A percentile compares a stretch with the other conserved stretches of the same genome.
These are phyloP conservation scores for Elongisporangium prolatum DNA, from an alignment of 352 stramenopile genomes.

Conservation along the genomic window DNA sequence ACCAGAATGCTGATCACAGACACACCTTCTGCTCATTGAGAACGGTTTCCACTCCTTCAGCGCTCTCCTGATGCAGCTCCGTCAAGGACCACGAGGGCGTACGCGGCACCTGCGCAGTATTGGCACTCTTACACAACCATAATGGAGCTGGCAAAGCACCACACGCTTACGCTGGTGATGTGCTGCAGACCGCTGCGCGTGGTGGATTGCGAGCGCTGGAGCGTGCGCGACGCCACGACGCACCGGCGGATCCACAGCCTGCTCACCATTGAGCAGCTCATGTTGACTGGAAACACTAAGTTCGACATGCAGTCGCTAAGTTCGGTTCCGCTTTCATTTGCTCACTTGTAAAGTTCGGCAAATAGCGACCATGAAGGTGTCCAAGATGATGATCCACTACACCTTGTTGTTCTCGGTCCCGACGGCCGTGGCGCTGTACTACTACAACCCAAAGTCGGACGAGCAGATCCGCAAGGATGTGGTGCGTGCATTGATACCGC, in stretches of 20 bases:
- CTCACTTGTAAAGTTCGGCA: not conserved
- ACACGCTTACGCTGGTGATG: slow-evolving; percentile 39
- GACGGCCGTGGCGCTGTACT: slow-evolving; percentile 57
- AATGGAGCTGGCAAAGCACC: not conserved
- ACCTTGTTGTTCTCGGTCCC: slow-evolving; percentile 63
- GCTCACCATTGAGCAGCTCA: not conserved
- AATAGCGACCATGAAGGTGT: slow-evolving; percentile 53
- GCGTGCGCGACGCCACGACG: slow-evolving; percentile 8
- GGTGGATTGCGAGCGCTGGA: slow-evolving; percentile 11
- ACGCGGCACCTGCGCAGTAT: slow-evolving; percentile 39
- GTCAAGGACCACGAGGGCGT: slow-evolving; percentile 78
- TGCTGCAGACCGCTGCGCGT: slow-evolving; percentile 30
- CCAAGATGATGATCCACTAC: slow-evolving; percentile 84
- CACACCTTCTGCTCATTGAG: slow-evolving; percentile 57
- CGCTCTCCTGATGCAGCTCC: slow-evolving; percentile 68
- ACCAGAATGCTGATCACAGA: not conserved
- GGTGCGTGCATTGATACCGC: slow-evolving; percentile 30
- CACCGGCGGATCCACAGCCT: not conserved
- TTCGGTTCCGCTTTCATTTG: not conserved
- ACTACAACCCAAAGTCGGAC: slow-evolving; percentile 67
- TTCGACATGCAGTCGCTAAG: not conserved
- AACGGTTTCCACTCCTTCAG: slow-evolving; percentile 37
- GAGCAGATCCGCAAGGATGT: slow-evolving; percentile 74
- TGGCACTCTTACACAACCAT: not conserved
- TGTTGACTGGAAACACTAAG: not conserved